Conservation (phyloP, 495 filamentous ascomycete genomes). For the Penicillium arizonense region DNA sequence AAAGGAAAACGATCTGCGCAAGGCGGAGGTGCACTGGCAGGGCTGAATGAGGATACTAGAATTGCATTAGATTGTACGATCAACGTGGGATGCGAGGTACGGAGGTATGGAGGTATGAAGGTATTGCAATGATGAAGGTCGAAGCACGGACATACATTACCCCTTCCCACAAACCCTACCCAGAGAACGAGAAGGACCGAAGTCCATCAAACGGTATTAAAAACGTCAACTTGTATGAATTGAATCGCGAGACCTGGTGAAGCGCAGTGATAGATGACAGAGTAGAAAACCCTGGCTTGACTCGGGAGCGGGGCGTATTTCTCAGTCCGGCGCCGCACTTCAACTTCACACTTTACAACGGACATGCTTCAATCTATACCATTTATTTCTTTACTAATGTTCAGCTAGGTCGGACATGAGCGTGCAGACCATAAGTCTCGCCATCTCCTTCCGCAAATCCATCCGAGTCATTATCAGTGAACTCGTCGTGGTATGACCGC, state of each 20-base stretch:
- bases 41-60: not conserved
- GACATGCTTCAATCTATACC: not conserved
- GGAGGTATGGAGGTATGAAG: conserved; percentile 3
- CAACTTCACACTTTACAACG: not conserved
- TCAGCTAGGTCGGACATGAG: conserved; percentile 28
- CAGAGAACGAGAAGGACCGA: not conserved
- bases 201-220: not conserved
- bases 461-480: conserved; percentile 55
- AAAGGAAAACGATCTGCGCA: conserved; percentile 3
- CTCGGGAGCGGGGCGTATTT: conserved; percentile 27
- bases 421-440: conserved; percentile 49
- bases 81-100: not conserved
- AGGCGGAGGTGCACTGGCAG: conserved; percentile 1
- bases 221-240: not conserved
- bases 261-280: conserved; percentile 9
- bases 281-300: conserved; percentile 15
- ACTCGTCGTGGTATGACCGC: conserved; percentile 48
- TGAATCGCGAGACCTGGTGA: conserved; percentile 8
- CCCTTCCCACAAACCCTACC: conserved; percentile 5
- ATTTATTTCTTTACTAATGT: conserved; percentile 8
- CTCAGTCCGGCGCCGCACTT: conserved; percentile 22
- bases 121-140: not conserved
- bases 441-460: conserved; percentile 41
- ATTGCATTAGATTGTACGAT: not conserved
- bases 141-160: conserved; percentile 10